phyloP scores from a whole-genome alignment of 148 eudicot species.

The Amaranthus palmeri region DNA sequence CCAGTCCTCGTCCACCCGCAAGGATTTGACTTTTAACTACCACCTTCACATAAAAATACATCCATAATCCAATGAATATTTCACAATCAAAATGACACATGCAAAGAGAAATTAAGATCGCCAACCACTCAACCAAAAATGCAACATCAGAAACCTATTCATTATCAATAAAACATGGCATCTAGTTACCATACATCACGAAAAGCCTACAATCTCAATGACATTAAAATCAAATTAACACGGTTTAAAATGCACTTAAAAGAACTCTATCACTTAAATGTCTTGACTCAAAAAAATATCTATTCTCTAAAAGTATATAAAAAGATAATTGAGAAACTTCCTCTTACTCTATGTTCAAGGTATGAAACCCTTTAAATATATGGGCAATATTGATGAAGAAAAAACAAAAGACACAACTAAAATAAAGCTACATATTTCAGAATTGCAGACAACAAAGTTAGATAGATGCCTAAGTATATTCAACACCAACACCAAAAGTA shows the following conservation, averaged over 20 bases:
- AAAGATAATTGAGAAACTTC: no score
- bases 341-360: no score
- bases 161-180: not conserved
- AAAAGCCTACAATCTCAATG: not conserved
- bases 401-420: not conserved
- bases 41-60: conserved; percentile 41
- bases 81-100: not conserved
- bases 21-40: conserved; percentile 98
- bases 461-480: not conserved
- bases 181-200: not conserved
- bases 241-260: not conserved
- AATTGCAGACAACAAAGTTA: not conserved
- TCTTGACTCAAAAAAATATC: no score
- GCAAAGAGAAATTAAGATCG: not conserved
- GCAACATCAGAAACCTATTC: not conserved
- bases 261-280: not conserved
- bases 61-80: not conserved
- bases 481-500: not conserved
- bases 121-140: not conserved
- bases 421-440: not conserved
- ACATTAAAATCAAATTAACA: not conserved
- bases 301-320: no score
- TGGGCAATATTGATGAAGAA: not conserved
- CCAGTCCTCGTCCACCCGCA: conserved; percentile 97
- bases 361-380: no score